Evolutionary conservation across 352 stramenopile genomes (phyloP).

Genomic region (Globisporangium carolinianum): DNA sequence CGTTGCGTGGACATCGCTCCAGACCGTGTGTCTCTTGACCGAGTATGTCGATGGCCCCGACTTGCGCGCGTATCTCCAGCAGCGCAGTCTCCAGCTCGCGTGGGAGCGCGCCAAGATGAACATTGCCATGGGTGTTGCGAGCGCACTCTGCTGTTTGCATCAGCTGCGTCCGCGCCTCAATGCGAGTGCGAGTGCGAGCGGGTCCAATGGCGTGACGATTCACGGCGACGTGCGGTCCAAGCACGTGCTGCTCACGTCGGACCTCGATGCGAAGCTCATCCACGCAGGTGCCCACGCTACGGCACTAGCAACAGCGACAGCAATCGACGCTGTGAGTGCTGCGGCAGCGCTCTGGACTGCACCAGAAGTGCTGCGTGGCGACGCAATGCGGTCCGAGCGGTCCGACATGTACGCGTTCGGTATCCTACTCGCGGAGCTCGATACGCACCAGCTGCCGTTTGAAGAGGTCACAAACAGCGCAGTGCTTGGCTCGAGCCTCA

Average conservation of each 20-base stretch:
- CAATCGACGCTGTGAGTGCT: not conserved
- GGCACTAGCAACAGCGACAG: not conserved
- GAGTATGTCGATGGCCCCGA: slow-evolving; percentile 39
- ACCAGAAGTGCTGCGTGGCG: slow-evolving; percentile 56
- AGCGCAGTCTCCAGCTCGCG: slow-evolving; percentile 15
- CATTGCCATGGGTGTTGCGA: slow-evolving; percentile 37
- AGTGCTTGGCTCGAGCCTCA: slow-evolving; percentile 6
- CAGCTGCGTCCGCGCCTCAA: slow-evolving; percentile 9
- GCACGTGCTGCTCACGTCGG: slow-evolving; percentile 32
- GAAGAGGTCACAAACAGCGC: slow-evolving; percentile 10
- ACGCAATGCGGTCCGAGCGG: slow-evolving; percentile 29
- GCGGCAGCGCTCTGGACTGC: slow-evolving; percentile 53
- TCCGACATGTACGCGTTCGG: slow-evolving; percentile 75
- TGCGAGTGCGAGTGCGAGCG: too few species aligned
- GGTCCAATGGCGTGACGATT: slow-evolving; percentile 14
- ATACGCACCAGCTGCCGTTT: slow-evolving; percentile 36
- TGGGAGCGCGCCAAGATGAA: slow-evolving; percentile 39
- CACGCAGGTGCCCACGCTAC: slow-evolving; percentile 16
- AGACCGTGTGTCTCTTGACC: slow-evolving; percentile 37
- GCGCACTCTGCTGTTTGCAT: slow-evolving; percentile 42
- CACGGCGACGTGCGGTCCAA: slow-evolving; percentile 51
- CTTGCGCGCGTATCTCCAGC: slow-evolving; percentile 26
- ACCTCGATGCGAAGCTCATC: slow-evolving; percentile 33
- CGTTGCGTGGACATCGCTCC: slow-evolving; percentile 28
- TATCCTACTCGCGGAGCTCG: slow-evolving; percentile 48